Base-by-base conservation (phyloP, 2,329 filamentous ascomycete genomes). In the Alternaria sp. region DNA sequence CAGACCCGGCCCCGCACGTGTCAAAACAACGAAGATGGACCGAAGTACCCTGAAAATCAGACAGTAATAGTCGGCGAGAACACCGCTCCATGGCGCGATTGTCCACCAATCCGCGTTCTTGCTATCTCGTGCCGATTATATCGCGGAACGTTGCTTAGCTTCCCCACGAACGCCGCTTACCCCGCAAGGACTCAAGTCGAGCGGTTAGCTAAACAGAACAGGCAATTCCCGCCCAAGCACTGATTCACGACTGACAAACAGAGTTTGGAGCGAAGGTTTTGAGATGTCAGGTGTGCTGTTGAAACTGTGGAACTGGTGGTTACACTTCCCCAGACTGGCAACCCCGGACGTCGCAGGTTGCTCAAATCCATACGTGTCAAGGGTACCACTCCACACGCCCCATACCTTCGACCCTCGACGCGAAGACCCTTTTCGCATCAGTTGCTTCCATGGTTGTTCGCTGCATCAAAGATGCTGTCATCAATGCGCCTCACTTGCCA, bases 301-400 rank as follows among this genome's bases (percentile, higher is more conserved):
- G 44, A 62, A 44, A 44, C 56, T 28, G 17, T 36, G 56, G 52
- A 59, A 54, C 30, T 36, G 30, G 30, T 54, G 55, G 59, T 47
- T 59, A 53, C 43, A 54, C 49, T 62, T 62, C 60, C 60, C 60
- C 60, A 54, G 50, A 59, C 60, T 47, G 50, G 56, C 55, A 59
- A 49, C 43, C 60, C 60, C 54, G 9, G 60, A 53, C 36, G 55
- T 46, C 32, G 55, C 36, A 36, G 13, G 32, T 47, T 59, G 43
- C 45, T 36, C 26, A 52, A 25, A 43, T 40, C 30, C 12, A 19
- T 15, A 17, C 28, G 28, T 51, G 49, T 51, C 25, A 53, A 45
- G 60, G 40, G 32, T 17, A 46, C 19, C 28, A 23, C 49, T 21
- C 30, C 44, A 9, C 36, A 40, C 36, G 21, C 49, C 28, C 19